Evolutionary conservation across 225 moss, liverwort and hornwort species (phyloP).

Genomic region (Lunularia cruciata): DNA sequence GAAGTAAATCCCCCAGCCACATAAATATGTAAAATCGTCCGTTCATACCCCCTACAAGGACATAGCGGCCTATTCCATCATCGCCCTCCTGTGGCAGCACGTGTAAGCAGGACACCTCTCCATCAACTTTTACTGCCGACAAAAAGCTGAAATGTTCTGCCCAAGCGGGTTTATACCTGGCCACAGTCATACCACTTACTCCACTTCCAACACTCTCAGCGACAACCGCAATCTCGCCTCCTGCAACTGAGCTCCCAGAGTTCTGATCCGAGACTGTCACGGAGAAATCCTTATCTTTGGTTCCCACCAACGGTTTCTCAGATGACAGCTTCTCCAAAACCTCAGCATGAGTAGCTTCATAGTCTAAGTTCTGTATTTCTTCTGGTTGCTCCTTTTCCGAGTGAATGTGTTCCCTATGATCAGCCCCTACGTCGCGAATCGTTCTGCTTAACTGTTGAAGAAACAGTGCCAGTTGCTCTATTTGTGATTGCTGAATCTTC

Average conservation of each 20-base stretch:
- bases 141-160: slow-evolving; percentile 86
- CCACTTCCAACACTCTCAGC: slow-evolving; percentile 19
- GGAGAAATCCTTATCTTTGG: neutral
- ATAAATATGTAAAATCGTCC: slow-evolving; percentile 82
- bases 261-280: neutral
- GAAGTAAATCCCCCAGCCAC: slow-evolving; percentile 72
- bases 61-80: slow-evolving; percentile 74
- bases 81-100: slow-evolving; percentile 77
- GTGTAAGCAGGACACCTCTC: slow-evolving; percentile 78
- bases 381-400: slow-evolving; percentile 11
- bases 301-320: neutral
- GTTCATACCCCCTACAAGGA: slow-evolving; percentile 71
- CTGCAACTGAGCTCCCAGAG: neutral
- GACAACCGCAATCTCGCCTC: neutral
- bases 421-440: neutral
- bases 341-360: neutral
- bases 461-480: slow-evolving; percentile 35
- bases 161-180: slow-evolving; percentile 91
- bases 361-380: neutral
- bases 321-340: neutral
- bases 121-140: slow-evolving; percentile 87
- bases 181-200: slow-evolving; percentile 62
- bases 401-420: neutral
- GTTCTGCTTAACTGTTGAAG: slow-evolving; percentile 26
- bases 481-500: slow-evolving; percentile 38